Percentiles rank a stretch among this genome's conserved stretches.
Conservation (phyloP, 2,329 filamentous ascomycete species). For the Polytolypa hystricis region DNA sequence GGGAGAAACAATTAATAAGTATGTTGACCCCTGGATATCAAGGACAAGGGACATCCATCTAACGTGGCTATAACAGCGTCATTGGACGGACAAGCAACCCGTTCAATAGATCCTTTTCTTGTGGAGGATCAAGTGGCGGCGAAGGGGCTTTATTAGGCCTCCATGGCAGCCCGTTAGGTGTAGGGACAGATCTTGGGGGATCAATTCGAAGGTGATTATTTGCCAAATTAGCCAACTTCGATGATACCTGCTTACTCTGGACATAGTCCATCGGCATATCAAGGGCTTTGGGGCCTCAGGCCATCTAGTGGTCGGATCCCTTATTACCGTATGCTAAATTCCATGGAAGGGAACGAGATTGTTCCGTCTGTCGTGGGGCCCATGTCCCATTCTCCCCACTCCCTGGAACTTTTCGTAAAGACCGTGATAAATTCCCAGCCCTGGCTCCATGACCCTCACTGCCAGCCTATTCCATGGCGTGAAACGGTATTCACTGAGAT, state of each 20-base stretch:
- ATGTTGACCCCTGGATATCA: too few species aligned
- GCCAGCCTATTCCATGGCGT: slow-evolving; percentile 26
- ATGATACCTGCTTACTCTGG: background rate
- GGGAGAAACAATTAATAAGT: slow-evolving; percentile 3
- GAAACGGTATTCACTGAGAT: slow-evolving; percentile 12
- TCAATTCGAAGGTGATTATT: slow-evolving; percentile 22
- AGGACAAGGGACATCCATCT: background rate
- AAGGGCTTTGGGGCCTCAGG: slow-evolving; percentile 30
- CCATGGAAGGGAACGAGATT: slow-evolving; percentile 14
- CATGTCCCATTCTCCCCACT: slow-evolving; percentile 16
- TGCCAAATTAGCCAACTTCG: background rate
- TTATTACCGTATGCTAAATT: slow-evolving; percentile 19
- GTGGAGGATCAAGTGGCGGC: slow-evolving; percentile 55
- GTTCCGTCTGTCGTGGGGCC: slow-evolving; percentile 20
- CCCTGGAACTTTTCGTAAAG: slow-evolving; percentile 18
- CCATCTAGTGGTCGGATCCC: slow-evolving; percentile 27
- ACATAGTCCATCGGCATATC: slow-evolving; percentile 28
- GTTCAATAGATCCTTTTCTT: slow-evolving; percentile 50
- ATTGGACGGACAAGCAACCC: slow-evolving; percentile 43
- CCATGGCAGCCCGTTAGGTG: slow-evolving; percentile 47
- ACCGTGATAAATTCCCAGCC: slow-evolving; percentile 23
- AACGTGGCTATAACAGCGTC: background rate
- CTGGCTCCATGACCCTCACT: slow-evolving; percentile 27
- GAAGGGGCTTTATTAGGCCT: slow-evolving; percentile 53
- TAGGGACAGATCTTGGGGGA: slow-evolving; percentile 51